phyloP scores from a whole-genome alignment of 805 yeast genomes.

The Candida morakotiae region DNA sequence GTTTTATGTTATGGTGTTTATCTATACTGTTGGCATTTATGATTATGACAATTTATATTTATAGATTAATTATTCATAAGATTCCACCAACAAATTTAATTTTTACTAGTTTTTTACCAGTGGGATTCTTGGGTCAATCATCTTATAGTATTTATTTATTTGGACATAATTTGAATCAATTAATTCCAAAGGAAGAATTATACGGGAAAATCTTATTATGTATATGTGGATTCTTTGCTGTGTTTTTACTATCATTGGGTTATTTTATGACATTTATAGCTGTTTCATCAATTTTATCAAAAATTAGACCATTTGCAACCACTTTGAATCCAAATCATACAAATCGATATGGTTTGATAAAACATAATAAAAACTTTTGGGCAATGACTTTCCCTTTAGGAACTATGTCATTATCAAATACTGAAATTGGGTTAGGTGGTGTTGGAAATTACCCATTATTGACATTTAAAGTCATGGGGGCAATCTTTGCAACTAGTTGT shows the following conservation, averaged over 20 bases:
- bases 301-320: slow-evolving; percentile 30
- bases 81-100: slow-evolving; percentile 53
- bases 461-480: slow-evolving; percentile 60
- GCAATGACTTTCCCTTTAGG: slow-evolving; percentile 89
- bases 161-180: slow-evolving; percentile 36
- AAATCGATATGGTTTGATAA: slow-evolving; percentile 16
- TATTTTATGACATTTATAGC: slow-evolving; percentile 45
- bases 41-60: slow-evolving; percentile 52
- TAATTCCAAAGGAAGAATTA: slow-evolving; percentile 11
- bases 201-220: slow-evolving; percentile 13
- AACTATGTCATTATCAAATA: slow-evolving; percentile 63
- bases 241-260: slow-evolving; percentile 52
- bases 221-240: slow-evolving; percentile 30
- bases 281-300: slow-evolving; percentile 38
- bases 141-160: slow-evolving; percentile 60
- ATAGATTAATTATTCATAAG: slow-evolving; percentile 55
- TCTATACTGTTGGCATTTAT: slow-evolving; percentile 61
- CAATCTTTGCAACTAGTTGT: slow-evolving; percentile 55
- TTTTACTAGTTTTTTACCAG: slow-evolving; percentile 70
- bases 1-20: slow-evolving; percentile 63
- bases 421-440: slow-evolving; percentile 46
- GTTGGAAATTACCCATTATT: slow-evolving; percentile 28
- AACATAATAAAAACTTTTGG: slow-evolving; percentile 40
- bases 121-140: slow-evolving; percentile 88
- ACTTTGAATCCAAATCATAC: slow-evolving; percentile 19